Base-by-base conservation (phyloP, 805 yeast species). In the Lachancea sp. region DNA sequence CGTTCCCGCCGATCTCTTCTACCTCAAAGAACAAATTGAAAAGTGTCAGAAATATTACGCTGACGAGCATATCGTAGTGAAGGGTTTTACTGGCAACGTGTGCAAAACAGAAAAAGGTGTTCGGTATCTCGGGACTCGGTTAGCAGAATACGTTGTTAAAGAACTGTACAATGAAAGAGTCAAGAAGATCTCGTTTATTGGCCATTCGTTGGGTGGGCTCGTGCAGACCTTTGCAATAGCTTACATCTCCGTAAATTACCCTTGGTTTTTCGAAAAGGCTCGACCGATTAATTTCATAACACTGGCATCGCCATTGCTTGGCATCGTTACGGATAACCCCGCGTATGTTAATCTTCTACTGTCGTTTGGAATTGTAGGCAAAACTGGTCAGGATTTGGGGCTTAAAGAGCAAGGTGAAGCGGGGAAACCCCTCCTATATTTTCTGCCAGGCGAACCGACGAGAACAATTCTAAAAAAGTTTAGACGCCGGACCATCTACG, bases 71-170 rank as follows among this genome's bases (percentile, higher is more conserved):
- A 58, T 82, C 4, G 71, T 83, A 1, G 84, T 83, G 2, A 71
- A 80, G 49, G 90, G 87, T 0, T 84, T 61, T 52, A 72, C 77
- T 8, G 82, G 78, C 0, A 84, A 84, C 54, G 80, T 76, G 3
- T 80, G 92, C 52, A 78, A 80, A 52, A 84, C 95, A 0, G 95
- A 84, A 55, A 65, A 83, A 34, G 95, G 95, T 0, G 72, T 84
- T 16, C 79, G 77, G 56, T 83, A 77, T 54, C 59, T 83, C 44
- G 95, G 95, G 1, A 73, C 78, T 45, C 67, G 82, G 31, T 67
- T 82, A 18, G 92, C 85, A 0, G 86, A 83, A 49, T 80, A 68
- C 52, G 67, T 83, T 21, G 66, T 80, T 0, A 60, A 74, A 16
- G 64, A 70, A 15, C 52, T 70, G 1, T 69, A 71, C 24, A 64